Base-by-base conservation (phyloP, 2,329 filamentous ascomycete genomes). In the Pezicula radicicola region DNA sequence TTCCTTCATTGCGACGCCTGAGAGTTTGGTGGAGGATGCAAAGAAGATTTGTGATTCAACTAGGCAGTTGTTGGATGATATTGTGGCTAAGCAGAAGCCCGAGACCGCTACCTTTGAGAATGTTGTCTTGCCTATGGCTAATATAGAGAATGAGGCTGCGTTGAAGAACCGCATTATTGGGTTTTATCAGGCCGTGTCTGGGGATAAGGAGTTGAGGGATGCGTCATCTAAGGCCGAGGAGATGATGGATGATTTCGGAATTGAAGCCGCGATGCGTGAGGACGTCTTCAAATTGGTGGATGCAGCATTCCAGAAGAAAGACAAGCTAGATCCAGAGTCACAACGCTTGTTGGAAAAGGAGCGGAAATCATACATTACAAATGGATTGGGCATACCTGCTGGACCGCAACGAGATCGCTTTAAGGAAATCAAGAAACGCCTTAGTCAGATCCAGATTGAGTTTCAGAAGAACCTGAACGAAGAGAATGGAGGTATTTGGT, bases 391-490 rank as follows among this genome's bases (percentile, higher is more conserved):
- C 3, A 74, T 94, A 46, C 84, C 88, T 1, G 80, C 81, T 21
- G 88, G 88, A 1, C 74, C 79, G 4, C 75, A 91, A 72, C 75
- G 88, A 55, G 88, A 91, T 61, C 81, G 88, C 42, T 93, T 93
- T 79, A 93, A 91, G 75, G 87, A 87, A 69, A 91, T 93, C 72
- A 89, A 91, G 79, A 89, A 90, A 77, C 76, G 88, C 12, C 74
- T 94, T 51, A 88, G 84, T 58, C 80, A 87, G 67, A 80, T 93
- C 60, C 78, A 80, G 63, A 91, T 92, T 54, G 77, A 84, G 51
- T 90, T 90, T 70, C 83, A 88, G 65, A 91, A 91, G 75, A 89
- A 87, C 62, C 74, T 93, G 53, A 92, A 92, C 64, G 89, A 93
- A 69, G 89, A 94, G 72, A 85, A 85, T 61, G 87, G 86, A n/a